These are phyloP conservation scores for Lactuca saligna DNA, from an alignment of 129 eudicot species.

Conservation along the genomic window DNA sequence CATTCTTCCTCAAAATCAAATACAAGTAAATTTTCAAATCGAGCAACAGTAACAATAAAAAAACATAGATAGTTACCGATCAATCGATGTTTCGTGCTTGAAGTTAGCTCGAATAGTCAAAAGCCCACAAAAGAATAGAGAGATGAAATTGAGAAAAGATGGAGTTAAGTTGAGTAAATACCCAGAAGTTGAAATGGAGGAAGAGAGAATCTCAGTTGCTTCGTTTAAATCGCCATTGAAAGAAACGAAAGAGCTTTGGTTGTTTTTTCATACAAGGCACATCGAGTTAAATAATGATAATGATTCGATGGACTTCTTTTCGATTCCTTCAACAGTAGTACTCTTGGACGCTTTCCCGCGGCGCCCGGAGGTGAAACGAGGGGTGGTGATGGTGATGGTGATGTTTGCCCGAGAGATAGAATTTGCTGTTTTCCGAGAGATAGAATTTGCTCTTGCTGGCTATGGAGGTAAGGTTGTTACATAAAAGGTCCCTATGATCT, in stretches of 20 bases:
- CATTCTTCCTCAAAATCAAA: conserved; percentile 9
- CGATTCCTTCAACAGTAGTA: conserved; percentile 2
- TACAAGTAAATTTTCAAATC: neutral
- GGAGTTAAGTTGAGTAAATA: conserved; percentile 11
- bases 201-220: conserved; percentile 26
- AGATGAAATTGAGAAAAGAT: conserved; percentile 5
- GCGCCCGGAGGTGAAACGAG: conserved; percentile 14
- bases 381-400: neutral
- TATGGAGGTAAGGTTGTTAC: neutral
- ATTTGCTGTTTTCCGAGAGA: conserved; percentile 7
- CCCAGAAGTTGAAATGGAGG: conserved; percentile 25
- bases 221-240: conserved; percentile 31
- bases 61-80: neutral
- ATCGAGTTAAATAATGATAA: conserved; percentile 9
- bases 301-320: conserved; percentile 4
- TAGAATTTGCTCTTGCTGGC: neutral
- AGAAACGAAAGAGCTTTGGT: neutral
- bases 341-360: conserved; percentile 20
- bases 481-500: neutral
- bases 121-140: conserved; percentile 10
- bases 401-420: conserved; percentile 14
- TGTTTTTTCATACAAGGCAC: conserved; percentile 15
- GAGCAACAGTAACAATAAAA: neutral
- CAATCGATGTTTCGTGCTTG: neutral
- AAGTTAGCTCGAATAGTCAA: conserved; percentile 17